These are phyloP conservation scores for Oehlia diaphana DNA, from an alignment of 192 early-diverging fungal genomes.

Conservation along the genomic window DNA sequence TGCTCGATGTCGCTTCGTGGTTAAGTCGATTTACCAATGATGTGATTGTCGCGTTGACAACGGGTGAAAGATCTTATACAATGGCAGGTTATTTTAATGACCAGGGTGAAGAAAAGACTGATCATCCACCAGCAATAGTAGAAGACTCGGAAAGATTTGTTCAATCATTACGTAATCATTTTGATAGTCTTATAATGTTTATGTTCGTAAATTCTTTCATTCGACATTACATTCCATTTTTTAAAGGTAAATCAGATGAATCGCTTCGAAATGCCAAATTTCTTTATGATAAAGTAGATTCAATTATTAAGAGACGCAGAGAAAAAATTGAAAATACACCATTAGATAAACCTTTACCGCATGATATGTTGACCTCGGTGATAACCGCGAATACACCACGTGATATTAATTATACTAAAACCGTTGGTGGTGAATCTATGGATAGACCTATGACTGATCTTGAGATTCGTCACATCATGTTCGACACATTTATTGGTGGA, in stretches of 20 bases:
- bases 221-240: not conserved
- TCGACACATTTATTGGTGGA: constrained; percentile 8
- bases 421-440: not conserved
- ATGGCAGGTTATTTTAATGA: constrained; percentile 6
- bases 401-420: not conserved
- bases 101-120: not conserved
- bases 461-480: constrained; percentile 6
- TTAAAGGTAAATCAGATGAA: not conserved
- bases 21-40: not conserved
- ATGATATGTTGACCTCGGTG: constrained; percentile 15
- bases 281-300: not conserved
- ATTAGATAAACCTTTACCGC: no score
- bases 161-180: not conserved
- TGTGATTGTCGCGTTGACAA: not conserved
- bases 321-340: not conserved
- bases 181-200: not conserved
- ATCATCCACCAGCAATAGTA: not conserved
- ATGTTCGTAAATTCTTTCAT: not conserved
- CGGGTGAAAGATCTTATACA: not conserved
- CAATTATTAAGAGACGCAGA: constrained; percentile 2
- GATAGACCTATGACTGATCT: constrained; percentile 6
- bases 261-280: not conserved
- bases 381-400: not conserved
- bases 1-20: not conserved
- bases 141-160: not conserved